Base-by-base conservation (phyloP, 2,329 filamentous ascomycete genomes). In the Sodiomyces alkalinus region DNA sequence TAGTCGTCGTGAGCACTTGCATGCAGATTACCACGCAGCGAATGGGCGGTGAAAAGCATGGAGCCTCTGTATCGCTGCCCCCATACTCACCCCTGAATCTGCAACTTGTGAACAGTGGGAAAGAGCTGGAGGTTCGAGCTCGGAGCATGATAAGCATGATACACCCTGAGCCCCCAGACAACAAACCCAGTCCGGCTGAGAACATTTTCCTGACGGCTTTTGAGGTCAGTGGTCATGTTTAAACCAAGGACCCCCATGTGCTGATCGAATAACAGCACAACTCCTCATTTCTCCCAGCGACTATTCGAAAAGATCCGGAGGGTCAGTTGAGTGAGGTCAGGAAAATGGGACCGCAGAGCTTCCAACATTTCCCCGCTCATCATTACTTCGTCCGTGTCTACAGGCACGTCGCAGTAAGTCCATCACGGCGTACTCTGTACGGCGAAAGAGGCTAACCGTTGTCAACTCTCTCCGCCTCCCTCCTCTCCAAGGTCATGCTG, bases 311-410 rank as follows among this genome's bases (percentile, higher is more conserved):
- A n/a, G n/a, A n/a, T 12, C 41, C 51, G 3, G 39, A 51, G 2
- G 41, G 48, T 11, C 46, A 56, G 19, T 39, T 41, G 28, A 51
- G 52, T 32, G 19, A 21, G 7, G 45, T 67, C 27, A 51, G 51
- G 26, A 51, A 49, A 15, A 43, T 52, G 12, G 64, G 65, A 0
- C 61, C 68, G 1, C 45, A 48, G 3, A 44, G 48, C 22, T 71
- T 68, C 34, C 51, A 51, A 20, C 46, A 46, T 0, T 72, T 72
- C 29, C 68, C 68, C 2, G 53, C 60, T 8, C 68, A 72, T 33
- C 66, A 72, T 39, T 70, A 67, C 41, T 72, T 71, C 31, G 57
- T 59, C 15, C 56, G 65, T 8, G 54, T 71, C 5, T 71, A 64
- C 37, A 58, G 68, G 15, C 64, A 60, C 10, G 56, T 51, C 26